Percentiles rank a stretch among this genome's conserved stretches.
Conservation (phyloP, 2,329 filamentous ascomycete genomes). For the Intubia oerlemansii region DNA sequence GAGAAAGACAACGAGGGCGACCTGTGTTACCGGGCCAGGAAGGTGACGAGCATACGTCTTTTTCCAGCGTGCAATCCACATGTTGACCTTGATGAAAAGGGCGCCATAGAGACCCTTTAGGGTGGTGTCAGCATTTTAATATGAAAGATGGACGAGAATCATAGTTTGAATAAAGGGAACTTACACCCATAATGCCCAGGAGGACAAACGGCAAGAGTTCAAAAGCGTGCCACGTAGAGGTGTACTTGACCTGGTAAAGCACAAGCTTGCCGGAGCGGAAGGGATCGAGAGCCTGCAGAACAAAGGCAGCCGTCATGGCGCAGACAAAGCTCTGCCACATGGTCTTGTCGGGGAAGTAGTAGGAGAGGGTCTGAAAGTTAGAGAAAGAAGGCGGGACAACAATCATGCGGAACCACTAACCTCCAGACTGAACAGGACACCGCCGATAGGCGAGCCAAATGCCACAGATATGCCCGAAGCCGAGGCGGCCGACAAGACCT, state of each 20-base stretch:
- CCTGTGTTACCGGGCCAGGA: conserved; percentile 57
- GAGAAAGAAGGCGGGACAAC: neutral
- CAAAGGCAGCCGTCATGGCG: conserved; percentile 94
- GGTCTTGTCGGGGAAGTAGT: conserved; percentile 96
- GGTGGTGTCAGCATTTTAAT: conserved; percentile 12
- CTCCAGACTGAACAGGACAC: conserved; percentile 89
- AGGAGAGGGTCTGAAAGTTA: conserved; percentile 51
- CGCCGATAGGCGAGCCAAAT: conserved; percentile 84
- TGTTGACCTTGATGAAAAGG: conserved; percentile 87
- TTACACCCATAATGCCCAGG: conserved; percentile 55
- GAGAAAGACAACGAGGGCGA: conserved; percentile 54
- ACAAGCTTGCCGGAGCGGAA: conserved; percentile 92
- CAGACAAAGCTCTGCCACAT: conserved; percentile 99
- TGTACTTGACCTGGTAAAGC: conserved; percentile 88
- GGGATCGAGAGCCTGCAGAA: conserved; percentile 79
- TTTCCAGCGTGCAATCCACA: conserved; percentile 66
- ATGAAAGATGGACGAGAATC: neutral
- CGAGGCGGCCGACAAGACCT: conserved; percentile 79
- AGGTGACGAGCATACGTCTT: conserved; percentile 32
- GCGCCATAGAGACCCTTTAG: conserved; percentile 90
- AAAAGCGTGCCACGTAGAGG: conserved; percentile 79
- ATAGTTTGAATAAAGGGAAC: too few species aligned
- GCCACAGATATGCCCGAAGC: conserved; percentile 85
- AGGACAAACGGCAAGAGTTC: conserved; percentile 76
- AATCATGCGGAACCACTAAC: conserved; percentile 17